These are phyloP conservation scores for Mycena citricolor DNA, from an alignment of 1,284 basidiomycete genomes.

Conservation along the genomic window DNA sequence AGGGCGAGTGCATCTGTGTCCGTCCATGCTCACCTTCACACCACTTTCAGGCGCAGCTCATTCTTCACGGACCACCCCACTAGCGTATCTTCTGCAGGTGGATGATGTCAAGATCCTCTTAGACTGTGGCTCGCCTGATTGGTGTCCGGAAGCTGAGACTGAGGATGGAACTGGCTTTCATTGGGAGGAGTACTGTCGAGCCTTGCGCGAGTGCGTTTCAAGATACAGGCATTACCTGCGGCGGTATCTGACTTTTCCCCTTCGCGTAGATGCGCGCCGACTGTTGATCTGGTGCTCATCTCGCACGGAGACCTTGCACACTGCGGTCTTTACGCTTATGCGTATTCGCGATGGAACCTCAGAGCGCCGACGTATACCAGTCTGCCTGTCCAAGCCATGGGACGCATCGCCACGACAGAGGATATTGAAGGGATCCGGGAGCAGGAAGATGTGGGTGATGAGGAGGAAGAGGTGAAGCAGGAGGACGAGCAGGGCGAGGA, in stretches of 20 bases:
- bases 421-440: conserved; percentile 79
- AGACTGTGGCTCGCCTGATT: conserved; percentile 92
- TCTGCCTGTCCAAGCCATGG: conserved; percentile 96
- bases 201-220: conserved; percentile 60
- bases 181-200: conserved; percentile 65
- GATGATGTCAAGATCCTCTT: conserved; percentile 94
- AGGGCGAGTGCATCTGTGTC: too few species aligned
- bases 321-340: conserved; percentile 89
- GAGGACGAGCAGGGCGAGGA: conserved; percentile 21
- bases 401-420: conserved; percentile 83
- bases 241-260: conserved; percentile 21
- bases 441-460: conserved; percentile 66
- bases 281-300: conserved; percentile 84
- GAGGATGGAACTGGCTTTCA: conserved; percentile 36
- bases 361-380: conserved; percentile 95
- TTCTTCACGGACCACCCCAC: conserved; percentile 61
- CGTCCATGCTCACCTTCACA: conserved; percentile 89
- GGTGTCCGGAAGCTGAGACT: conserved; percentile 59
- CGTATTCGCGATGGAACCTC: conserved; percentile 84
- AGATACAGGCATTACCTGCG: conserved; percentile 1
- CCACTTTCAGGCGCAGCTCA: conserved; percentile 82
- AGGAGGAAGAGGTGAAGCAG: conserved; percentile 31
- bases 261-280: conserved; percentile 58
- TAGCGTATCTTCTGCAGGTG: conserved; percentile 88
- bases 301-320: conserved; percentile 93